Evolutionary conservation across 306 rosid genomes (phyloP).

Genomic region (Dryas alaskensis): DNA sequence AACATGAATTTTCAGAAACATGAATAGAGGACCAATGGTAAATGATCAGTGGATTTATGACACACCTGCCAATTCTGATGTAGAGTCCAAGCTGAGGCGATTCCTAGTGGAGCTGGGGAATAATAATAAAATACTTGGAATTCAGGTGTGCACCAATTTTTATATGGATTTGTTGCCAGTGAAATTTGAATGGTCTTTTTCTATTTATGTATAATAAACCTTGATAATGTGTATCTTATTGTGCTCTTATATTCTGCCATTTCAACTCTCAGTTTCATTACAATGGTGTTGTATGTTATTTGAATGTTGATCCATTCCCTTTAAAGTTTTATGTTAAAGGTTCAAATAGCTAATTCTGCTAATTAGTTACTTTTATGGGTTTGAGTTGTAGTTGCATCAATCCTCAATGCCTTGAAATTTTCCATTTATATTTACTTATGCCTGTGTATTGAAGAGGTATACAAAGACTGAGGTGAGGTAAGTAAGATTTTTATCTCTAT

Average conservation of each 20-base stretch:
- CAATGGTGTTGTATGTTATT: neutral
- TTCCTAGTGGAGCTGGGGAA: constrained; percentile 75
- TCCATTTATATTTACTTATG: neutral
- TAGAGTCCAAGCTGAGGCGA: constrained; percentile 80
- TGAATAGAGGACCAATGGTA: constrained; percentile 60
- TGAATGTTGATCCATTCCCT: neutral
- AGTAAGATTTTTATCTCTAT: neutral
- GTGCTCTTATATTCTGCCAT: neutral
- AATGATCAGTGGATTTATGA: constrained; percentile 79
- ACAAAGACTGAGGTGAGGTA: neutral
- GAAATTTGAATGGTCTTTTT: neutral
- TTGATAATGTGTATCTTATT: neutral
- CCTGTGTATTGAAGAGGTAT: neutral
- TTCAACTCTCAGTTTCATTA: neutral
- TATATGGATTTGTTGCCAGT: neutral
- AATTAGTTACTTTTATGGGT: neutral
- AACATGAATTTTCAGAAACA: constrained; percentile 50
- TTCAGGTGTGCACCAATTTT: constrained; percentile 58
- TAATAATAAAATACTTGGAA: constrained; percentile 81
- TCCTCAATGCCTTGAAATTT: neutral
- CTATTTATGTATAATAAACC: neutral
- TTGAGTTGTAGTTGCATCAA: neutral
- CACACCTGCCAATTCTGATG: constrained; percentile 72
- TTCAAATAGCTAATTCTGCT: neutral
- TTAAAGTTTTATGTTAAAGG: neutral